These are phyloP conservation scores for maize (Zea mays) DNA, from an alignment of 176 grass and related monocot genomes.

Conservation along the genomic window Zm-B73-REFERENCE-NAM-5.0 NC_050100.1:7742001-7742500, in stretches of 20 bases:
- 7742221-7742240: background rate
- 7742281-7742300: background rate
- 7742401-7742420: too few species aligned
- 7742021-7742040: conserved; percentile 60
- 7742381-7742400: too few species aligned
- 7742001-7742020: background rate
- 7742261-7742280: background rate
- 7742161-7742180: background rate
- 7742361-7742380: too few species aligned
- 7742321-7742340: background rate
- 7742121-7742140: conserved; percentile 32
- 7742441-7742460: too few species aligned
- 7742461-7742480: too few species aligned
- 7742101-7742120: conserved; percentile 85
- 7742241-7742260: background rate
- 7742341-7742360: background rate
- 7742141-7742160: conserved; percentile 6
- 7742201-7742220: background rate
- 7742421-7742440: too few species aligned
- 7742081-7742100: conserved; percentile 77
- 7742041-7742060: conserved; percentile 69
- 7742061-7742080: conserved; percentile 87
- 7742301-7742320: background rate
- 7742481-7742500: too few species aligned
- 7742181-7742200: background rate